These are phyloP conservation scores for Metschnikowia aberdeeniae DNA, from an alignment of 805 yeast species.

Conservation along the genomic window DNA sequence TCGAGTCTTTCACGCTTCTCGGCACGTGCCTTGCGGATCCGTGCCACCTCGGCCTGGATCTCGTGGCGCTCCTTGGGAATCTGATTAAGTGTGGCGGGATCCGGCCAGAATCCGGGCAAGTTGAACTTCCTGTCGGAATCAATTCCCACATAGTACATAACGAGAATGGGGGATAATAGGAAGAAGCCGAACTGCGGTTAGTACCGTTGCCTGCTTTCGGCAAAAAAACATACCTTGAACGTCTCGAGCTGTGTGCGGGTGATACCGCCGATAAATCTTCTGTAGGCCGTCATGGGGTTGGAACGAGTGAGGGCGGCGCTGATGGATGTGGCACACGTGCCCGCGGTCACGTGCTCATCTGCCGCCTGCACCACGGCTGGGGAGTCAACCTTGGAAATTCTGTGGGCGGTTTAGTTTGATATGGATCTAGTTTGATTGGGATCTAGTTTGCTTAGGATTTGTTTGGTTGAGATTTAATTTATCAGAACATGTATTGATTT, in stretches of 20 bases:
- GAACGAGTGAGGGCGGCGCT: neutral
- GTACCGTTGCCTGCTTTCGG: neutral
- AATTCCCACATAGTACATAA: conserved; percentile 90
- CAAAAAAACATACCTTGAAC: conserved; percentile 32
- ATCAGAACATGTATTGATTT: too few species aligned
- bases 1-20: conserved; percentile 74
- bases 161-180: conserved; percentile 79
- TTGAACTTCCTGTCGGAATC: conserved; percentile 86
- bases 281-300: conserved; percentile 18
- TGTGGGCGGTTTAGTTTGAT: too few species aligned
- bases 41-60: conserved; percentile 84
- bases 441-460: too few species aligned
- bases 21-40: conserved; percentile 71
- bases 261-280: conserved; percentile 32
- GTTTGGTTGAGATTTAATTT: too few species aligned
- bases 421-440: too few species aligned
- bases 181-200: conserved; percentile 67
- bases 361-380: too few species aligned
- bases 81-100: conserved; percentile 84
- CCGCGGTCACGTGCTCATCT: neutral
- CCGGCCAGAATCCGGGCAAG: conserved; percentile 96
- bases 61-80: conserved; percentile 92
- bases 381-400: too few species aligned
- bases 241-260: conserved; percentile 44
- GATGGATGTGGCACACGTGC: neutral